Evolutionary conservation across 164 flowering plant genomes (phyloP), one percentile per base, ranked within the genome.

Genomic region (Kalanchoe fedtschenkoi): DNA sequence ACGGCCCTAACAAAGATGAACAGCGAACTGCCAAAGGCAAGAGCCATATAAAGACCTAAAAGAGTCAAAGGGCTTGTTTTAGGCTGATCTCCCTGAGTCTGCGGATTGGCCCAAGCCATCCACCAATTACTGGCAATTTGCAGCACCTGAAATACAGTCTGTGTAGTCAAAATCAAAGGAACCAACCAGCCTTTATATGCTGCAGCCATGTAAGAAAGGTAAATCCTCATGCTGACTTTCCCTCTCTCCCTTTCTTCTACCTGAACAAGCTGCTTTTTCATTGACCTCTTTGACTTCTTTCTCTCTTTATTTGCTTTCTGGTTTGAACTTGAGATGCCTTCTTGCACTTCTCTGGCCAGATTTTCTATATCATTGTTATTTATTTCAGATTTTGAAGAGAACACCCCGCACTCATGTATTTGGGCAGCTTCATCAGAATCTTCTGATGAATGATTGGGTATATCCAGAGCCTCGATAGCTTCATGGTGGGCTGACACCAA

Each of bases 61-160:
- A 93, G 96, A 34, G 78, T 77, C 79, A 77, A 69, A 39, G 77
- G 80, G 61, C 79, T 87, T 7, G 89, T 83, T 71, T 72, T 84
- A 6, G 99, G 85, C 26, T 70, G 66, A 63, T 79, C 96, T 29
- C 93, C 97, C 66, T 76, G 73, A 19, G 97, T 88, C 72, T 91
- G 99, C 39, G 99, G 99, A 70, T 87, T 90, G 35, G 99, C 97
- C 97, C 97, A 93, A 32, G 99, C 99, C 99, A 93, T 93, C 99
- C 99, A 93, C 96, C 96, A 93, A 68, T 75, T 93, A 71, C 97
- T 84, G 47, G 93, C 96, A 71, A 93, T 93, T 69, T 93, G 97
- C 63, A 93, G 96, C 69, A 87, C 76, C 69, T 93, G 97, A 79
- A 93, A 93, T 53, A 81, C 54, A 51, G 83, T 65, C 63, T 93